These are phyloP conservation scores for Lepiota brunneoincarnata DNA, from an alignment of 768 basidiomycete genomes.

Conservation along the genomic window DNA sequence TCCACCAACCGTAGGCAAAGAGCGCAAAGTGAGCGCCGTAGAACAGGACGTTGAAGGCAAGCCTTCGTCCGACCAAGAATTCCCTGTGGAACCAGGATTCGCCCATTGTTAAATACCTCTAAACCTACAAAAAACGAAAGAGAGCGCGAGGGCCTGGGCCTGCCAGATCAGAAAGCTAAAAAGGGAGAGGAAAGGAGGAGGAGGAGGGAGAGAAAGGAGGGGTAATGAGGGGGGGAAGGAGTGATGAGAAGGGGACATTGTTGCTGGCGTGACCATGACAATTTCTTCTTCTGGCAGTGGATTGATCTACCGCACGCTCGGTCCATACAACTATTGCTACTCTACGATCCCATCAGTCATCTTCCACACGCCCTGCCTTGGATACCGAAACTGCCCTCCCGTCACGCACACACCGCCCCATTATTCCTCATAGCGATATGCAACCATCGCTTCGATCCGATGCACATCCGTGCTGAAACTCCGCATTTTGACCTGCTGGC, in stretches of 20 bases:
- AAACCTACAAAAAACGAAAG: background rate
- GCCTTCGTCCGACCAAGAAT: slow-evolving; percentile 59
- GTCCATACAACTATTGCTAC: slow-evolving; percentile 3
- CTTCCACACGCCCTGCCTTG: background rate
- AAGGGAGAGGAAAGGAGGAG: slow-evolving; percentile 18
- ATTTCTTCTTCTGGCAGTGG: slow-evolving; percentile 14
- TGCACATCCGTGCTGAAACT: slow-evolving; percentile 99
- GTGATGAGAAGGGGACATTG: slow-evolving; percentile 14
- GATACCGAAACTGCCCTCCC: background rate
- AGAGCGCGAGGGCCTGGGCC: slow-evolving; percentile 39
- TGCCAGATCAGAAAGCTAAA: slow-evolving; percentile 39
- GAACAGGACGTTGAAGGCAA: slow-evolving; percentile 75
- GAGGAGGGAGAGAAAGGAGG: slow-evolving; percentile 16
- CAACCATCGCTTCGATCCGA: slow-evolving; percentile 96
- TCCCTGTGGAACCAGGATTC: slow-evolving; percentile 75
- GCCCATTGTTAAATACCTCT: slow-evolving; percentile 39
- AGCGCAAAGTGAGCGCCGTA: slow-evolving; percentile 73
- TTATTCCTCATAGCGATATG: slow-evolving; percentile 89
- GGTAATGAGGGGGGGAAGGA: slow-evolving; percentile 24
- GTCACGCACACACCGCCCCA: background rate
- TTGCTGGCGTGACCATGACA: slow-evolving; percentile 22
- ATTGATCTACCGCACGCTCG: slow-evolving; percentile 5
- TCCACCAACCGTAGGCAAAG: slow-evolving; percentile 88
- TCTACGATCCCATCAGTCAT: slow-evolving; percentile 26
- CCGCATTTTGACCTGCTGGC: slow-evolving; percentile 90